Evolutionary conservation across 2,329 filamentous ascomycete species (phyloP), one percentile per base, ranked within the genome.

Genomic region (Trichophyton schoenleinii): DNA sequence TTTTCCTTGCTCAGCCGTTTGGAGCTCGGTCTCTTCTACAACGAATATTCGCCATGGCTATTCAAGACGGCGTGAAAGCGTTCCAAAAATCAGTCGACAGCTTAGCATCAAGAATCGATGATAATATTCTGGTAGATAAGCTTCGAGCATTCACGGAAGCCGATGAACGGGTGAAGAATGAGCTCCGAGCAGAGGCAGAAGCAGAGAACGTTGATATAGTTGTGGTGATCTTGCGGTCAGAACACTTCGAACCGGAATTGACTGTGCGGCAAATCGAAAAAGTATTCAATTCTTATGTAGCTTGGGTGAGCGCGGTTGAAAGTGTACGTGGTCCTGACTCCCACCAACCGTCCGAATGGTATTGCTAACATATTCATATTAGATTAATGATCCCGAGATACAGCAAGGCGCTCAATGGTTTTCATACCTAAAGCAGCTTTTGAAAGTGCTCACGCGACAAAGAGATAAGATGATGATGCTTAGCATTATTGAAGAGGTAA

Each of bases 381-480:
- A 78, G 74, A 78, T 91, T 20, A 91, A 97, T 67, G 86, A 58
- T 15, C 55, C 89, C 63, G 89, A 95, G 71, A 84, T 96, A 75
- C 88, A 88, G 70, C 85, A 92, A 71, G 91, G 91, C 0, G 94
- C 92, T 0, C 86, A 96, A 70, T 83, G 96, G 57, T 99, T 96
- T 72, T 95, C 92, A 0, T 87, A 95, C 69, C 80, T 99, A 67
- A 99, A 99, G 76, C 92, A 96, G 72, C 81, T 96, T 41, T 80
- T 97, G 70, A 97, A 97, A 77, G 80, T 99, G 38, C 88, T 91
- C 73, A 92, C 90, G 9, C 83, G 94, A 57, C 89, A 96, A 70
- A 83, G 92, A 57, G 94, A 99, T 73, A 99, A 99, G 83, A 80
- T 86, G 36, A 96, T 96, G 91, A 97, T 99, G 92, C 79, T 96